Base-by-base conservation (phyloP, 1,284 basidiomycete genomes). In the Cryptococcus sp. region DNA sequence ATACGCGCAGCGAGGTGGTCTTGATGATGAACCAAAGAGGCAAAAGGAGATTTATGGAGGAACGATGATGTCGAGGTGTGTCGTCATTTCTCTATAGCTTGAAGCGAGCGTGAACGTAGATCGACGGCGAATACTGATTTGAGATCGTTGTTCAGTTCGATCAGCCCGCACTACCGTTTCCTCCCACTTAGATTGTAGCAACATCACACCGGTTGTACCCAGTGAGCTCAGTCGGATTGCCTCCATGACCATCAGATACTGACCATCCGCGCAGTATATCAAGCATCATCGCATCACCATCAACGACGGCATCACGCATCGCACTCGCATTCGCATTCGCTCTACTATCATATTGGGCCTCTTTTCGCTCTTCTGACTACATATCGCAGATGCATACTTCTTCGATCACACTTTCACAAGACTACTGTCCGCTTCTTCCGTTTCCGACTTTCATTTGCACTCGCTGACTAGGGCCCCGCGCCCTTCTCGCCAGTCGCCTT, bases 21-120 rank as follows among this genome's bases (percentile, higher is more conserved):
- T 68, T 76, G 20, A 71, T 78, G 70, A 77, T 78, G 75, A 78
- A 78, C 65, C 63, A 74, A 59, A 64, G 76, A 41, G 73, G 75
- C n/a, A 69, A 67, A 47, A 57, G 73, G 54, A 57, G 73, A 50
- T 78, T 78, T 62, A 60, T 78, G 56, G 73, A 74, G 61, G 77
- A 78, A 62, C 54, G 64, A 46, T 69, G 50, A 49, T 19, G 25
- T 20, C 15, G 25, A 39, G 35, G 23, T 16, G 25, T n/a, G 10
- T 20, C 23, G 27, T 40, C 16, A 27, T n/a, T 7, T 52, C n/a
- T 52, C 48, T 35, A n/a, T 17, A 27, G 23, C 39, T 41, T 45
- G 25, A 19, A 53, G 3, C 20, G 25, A 6, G 31, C 35, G n/a
- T 25, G 25, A 6, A 44, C 35, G n/a, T 25, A 45, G 44, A 4